A percentile compares a stretch with the other conserved stretches of the same genome.
phyloP scores from a whole-genome alignment of 441 rosid genomes.

The Pelargonium cotyledonis region DNA sequence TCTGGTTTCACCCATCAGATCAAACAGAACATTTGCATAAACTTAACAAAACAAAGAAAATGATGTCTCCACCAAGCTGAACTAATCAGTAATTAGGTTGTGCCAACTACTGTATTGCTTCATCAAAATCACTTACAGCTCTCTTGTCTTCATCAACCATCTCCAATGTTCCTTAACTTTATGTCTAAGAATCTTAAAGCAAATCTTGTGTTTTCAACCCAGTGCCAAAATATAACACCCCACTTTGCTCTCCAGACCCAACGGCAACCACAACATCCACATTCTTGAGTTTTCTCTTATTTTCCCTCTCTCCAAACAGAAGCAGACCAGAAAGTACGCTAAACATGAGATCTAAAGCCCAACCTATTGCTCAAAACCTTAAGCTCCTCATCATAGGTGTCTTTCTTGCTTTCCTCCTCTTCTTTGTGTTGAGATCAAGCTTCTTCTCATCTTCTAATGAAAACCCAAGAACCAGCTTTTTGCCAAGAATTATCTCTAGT shows the following conservation, averaged over 20 bases:
- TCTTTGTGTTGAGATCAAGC: conserved; percentile 51
- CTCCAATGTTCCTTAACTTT: conserved; percentile 42
- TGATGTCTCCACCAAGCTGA: conserved; percentile 26
- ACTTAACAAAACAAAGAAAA: not conserved
- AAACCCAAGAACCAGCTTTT: conserved; percentile 9
- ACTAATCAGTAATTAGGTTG: conserved; percentile 16
- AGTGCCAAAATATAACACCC: conserved; percentile 15
- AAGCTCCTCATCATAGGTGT: conserved; percentile 58
- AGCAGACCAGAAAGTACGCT: not conserved
- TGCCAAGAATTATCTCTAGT: conserved; percentile 7
- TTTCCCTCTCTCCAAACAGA: not conserved
- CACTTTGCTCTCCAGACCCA: conserved; percentile 12
- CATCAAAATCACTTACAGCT: conserved; percentile 36
- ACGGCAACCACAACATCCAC: not conserved
- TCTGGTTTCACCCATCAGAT: not conserved
- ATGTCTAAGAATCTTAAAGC: conserved; percentile 46
- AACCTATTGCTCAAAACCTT: conserved; percentile 32
- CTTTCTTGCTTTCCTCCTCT: conserved; percentile 47
- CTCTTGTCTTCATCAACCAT: conserved; percentile 47
- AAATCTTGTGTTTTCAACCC: not conserved
- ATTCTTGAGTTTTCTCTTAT: conserved; percentile 2
- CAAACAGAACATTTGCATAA: not conserved
- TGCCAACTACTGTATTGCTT: conserved; percentile 46
- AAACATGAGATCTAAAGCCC: conserved; percentile 57
- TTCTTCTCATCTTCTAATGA: conserved; percentile 34